A percentile compares a stretch with the other conserved stretches of the same genome.
Conservation (phyloP, 83 land plant species). For the Thuja plicata region DNA sequence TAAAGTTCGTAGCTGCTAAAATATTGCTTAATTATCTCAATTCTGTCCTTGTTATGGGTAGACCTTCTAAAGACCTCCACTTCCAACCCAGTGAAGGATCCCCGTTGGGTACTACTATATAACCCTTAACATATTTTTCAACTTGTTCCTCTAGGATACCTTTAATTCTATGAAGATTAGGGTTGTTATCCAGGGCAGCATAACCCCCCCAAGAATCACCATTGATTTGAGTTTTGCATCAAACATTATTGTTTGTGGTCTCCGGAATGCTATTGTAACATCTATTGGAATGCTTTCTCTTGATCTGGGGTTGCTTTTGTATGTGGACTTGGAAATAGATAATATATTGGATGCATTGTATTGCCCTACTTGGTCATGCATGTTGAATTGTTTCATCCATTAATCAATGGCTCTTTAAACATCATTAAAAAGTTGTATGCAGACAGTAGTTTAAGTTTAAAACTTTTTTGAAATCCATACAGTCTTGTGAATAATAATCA, state of each 20-base stretch:
- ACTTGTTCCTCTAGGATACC: no score
- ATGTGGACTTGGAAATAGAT: neutral
- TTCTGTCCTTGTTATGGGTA: no score
- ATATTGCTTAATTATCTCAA: no score
- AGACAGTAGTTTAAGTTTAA: neutral
- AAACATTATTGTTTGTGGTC: neutral
- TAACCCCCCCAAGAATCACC: no score
- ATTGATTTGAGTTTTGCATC: neutral
- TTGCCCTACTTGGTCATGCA: neutral
- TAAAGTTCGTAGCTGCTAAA: no score
- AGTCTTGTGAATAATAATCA: neutral
- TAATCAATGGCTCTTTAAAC: neutral
- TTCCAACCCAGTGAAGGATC: no score
- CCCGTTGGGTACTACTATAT: no score
- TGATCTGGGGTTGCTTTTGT: neutral
- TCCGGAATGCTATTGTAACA: neutral
- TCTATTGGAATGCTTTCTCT: neutral
- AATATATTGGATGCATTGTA: neutral
- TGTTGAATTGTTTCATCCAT: neutral
- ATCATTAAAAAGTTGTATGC: neutral
- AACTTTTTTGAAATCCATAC: neutral
- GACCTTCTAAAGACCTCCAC: no score
- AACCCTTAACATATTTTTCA: no score
- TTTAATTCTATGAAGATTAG: no score
- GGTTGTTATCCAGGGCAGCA: no score